Percentiles rank a stretch among this genome's conserved stretches.
Evolutionary conservation across 805 yeast species (phyloP).

Genomic region (Saccharomyces mikatae): DNA sequence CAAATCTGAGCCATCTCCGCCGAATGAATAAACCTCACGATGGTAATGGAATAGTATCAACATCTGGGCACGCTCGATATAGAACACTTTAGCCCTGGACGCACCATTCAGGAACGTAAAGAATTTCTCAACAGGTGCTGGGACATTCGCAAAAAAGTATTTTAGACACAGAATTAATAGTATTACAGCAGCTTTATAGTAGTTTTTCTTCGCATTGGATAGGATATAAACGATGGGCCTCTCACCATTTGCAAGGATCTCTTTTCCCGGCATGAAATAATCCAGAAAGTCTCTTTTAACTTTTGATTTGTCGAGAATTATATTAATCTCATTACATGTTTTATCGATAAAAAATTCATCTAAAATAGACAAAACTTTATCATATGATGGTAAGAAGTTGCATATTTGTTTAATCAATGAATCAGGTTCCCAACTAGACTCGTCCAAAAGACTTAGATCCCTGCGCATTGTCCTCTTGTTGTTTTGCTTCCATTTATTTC

Average conservation of each 20-base stretch:
- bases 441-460: slow-evolving; percentile 15
- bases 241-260: slow-evolving; percentile 3
- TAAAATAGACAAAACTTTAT: slow-evolving; percentile 8
- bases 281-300: slow-evolving; percentile 16
- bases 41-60: slow-evolving; percentile 15
- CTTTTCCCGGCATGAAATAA: slow-evolving; percentile 9
- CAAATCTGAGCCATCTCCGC: slow-evolving; percentile 22
- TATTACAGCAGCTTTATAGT: slow-evolving; percentile 24
- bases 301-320: slow-evolving; percentile 15
- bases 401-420: slow-evolving; percentile 7
- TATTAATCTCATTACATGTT: slow-evolving; percentile 6
- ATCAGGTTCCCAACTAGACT: neutral
- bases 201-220: slow-evolving; percentile 16
- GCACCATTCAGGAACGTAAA: slow-evolving; percentile 22
- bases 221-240: slow-evolving; percentile 6
- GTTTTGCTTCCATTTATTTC: slow-evolving; percentile 17
- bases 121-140: slow-evolving; percentile 15
- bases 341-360: slow-evolving; percentile 10
- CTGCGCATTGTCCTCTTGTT: slow-evolving; percentile 6
- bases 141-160: slow-evolving; percentile 10
- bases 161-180: slow-evolving; percentile 16
- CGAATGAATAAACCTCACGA: slow-evolving; percentile 4
- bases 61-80: slow-evolving; percentile 24
- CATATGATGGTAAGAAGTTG: slow-evolving; percentile 17
- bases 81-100: slow-evolving; percentile 21